These are phyloP conservation scores for Phytophthora fragariae DNA, from an alignment of 352 stramenopile species.

Conservation along the genomic window DNA sequence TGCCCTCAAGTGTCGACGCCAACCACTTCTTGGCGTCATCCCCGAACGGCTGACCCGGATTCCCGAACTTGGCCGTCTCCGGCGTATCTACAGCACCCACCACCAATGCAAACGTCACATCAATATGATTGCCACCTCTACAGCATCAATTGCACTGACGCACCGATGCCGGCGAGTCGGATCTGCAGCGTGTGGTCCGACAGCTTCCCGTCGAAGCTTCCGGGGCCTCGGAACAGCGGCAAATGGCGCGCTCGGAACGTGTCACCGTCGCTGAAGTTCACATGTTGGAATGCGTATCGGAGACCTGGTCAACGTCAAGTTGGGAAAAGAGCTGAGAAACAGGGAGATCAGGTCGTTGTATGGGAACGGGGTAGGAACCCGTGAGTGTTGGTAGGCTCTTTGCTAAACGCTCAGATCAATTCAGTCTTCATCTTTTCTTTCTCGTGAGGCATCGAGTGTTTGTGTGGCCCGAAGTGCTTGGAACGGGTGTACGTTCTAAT, in stretches of 20 bases:
- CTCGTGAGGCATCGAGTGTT: too few species aligned
- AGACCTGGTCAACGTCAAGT: too few species aligned
- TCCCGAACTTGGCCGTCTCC: conserved; percentile 89
- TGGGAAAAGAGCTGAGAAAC: too few species aligned
- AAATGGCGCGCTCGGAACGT: conserved; percentile 83
- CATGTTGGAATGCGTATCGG: too few species aligned
- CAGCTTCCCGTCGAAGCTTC: conserved; percentile 60
- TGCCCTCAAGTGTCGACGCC: conserved; percentile 47
- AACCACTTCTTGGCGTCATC: conserved; percentile 86
- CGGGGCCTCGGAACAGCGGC: conserved; percentile 53
- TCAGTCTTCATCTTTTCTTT: too few species aligned
- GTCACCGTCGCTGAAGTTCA: conserved; percentile 82
- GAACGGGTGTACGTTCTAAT: too few species aligned
- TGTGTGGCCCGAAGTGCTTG: too few species aligned
- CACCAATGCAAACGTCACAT: conserved; percentile 1
- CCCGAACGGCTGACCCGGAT: conserved; percentile 75
- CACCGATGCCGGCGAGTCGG: conserved; percentile 81
- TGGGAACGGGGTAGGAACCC: too few species aligned
- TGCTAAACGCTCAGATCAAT: too few species aligned
- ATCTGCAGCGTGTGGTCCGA: conserved; percentile 88
- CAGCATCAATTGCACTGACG: background rate
- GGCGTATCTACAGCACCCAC: conserved; percentile 62
- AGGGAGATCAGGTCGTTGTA: too few species aligned
- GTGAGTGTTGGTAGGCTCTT: too few species aligned
- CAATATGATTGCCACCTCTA: background rate